Percentiles rank a stretch among this genome's conserved stretches.
Evolutionary conservation across 306 rosid genomes (phyloP).

Genomic region (Abrus precatorius): DNA sequence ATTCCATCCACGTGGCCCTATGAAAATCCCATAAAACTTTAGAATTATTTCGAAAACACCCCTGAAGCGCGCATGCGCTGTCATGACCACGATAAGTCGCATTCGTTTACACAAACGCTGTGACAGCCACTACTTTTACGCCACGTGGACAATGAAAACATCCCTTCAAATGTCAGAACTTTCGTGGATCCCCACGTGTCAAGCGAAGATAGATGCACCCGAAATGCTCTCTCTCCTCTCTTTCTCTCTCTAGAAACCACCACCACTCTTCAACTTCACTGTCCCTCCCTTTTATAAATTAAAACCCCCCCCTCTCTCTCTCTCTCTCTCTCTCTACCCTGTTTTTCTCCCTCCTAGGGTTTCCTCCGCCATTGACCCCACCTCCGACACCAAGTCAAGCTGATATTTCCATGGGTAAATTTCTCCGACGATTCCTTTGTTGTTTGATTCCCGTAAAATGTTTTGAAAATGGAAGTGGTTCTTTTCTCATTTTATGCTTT

Average conservation of each 20-base stretch:
- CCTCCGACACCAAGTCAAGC: slow-evolving; percentile 27
- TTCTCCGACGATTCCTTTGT: neutral
- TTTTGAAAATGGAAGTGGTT: neutral
- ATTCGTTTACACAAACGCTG: slow-evolving; percentile 22
- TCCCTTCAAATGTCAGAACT: slow-evolving; percentile 41
- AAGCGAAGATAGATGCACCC: slow-evolving; percentile 29
- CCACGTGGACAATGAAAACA: slow-evolving; percentile 42
- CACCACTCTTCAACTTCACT: slow-evolving; percentile 23
- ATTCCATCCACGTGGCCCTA: neutral
- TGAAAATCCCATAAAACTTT: neutral
- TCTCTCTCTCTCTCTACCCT: slow-evolving; percentile 18
- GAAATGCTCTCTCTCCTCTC: slow-evolving; percentile 39
- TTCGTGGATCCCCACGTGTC: slow-evolving; percentile 59
- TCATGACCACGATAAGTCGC: slow-evolving; percentile 44
- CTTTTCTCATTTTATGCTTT: neutral
- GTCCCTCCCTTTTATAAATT: slow-evolving; percentile 46
- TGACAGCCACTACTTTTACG: slow-evolving; percentile 25
- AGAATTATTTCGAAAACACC: neutral
- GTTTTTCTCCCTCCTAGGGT: slow-evolving; percentile 56
- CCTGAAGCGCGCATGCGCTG: slow-evolving; percentile 22
- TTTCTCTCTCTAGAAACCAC: neutral
- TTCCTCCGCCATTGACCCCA: slow-evolving; percentile 47
- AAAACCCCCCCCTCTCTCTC: neutral
- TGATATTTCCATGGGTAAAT: slow-evolving; percentile 49
- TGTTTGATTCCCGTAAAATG: slow-evolving; percentile 37